phyloP scores from a whole-genome alignment of 2,329 filamentous ascomycete species.

The Cercospora sp. region DNA sequence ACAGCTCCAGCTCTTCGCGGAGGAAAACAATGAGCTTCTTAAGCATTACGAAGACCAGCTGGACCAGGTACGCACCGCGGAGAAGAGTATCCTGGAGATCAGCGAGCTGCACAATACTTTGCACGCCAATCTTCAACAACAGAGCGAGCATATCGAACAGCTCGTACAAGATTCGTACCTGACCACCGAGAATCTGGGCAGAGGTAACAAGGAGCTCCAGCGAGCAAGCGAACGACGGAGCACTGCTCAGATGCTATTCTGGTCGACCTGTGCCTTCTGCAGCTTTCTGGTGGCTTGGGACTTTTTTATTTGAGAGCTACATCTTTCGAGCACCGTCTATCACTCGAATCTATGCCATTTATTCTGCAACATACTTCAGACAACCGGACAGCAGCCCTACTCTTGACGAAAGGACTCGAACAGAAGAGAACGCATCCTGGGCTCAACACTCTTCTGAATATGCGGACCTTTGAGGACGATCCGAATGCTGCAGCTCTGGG shows the following conservation, averaged over 20 bases:
- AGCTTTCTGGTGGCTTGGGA: constrained; percentile 51
- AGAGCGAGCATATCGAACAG: constrained; percentile 86
- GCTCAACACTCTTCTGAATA: neutral
- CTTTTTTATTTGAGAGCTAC: constrained; percentile 44
- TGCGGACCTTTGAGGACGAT: neutral
- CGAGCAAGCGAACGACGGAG: constrained; percentile 64
- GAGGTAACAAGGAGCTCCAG: constrained; percentile 88
- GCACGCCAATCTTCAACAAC: constrained; percentile 78
- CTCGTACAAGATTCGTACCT: constrained; percentile 78
- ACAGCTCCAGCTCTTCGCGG: constrained; percentile 88
- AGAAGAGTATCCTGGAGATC: constrained; percentile 89
- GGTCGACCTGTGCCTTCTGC: constrained; percentile 49
- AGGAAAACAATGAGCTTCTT: constrained; percentile 89
- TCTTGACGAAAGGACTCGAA: neutral
- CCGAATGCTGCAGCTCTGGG: constrained; percentile 6
- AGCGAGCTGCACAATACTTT: constrained; percentile 88
- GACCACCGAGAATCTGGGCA: constrained; percentile 82
- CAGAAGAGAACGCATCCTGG: neutral
- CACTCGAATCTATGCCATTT: neutral
- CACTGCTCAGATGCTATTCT: constrained; percentile 53
- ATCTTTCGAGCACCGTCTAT: neutral
- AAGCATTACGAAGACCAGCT: constrained; percentile 92
- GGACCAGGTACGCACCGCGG: constrained; percentile 86
- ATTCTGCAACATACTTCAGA: neutral
- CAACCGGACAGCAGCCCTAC: neutral